Evolutionary conservation across 352 stramenopile genomes (phyloP).

Genomic region (Pythium dissotocum): DNA sequence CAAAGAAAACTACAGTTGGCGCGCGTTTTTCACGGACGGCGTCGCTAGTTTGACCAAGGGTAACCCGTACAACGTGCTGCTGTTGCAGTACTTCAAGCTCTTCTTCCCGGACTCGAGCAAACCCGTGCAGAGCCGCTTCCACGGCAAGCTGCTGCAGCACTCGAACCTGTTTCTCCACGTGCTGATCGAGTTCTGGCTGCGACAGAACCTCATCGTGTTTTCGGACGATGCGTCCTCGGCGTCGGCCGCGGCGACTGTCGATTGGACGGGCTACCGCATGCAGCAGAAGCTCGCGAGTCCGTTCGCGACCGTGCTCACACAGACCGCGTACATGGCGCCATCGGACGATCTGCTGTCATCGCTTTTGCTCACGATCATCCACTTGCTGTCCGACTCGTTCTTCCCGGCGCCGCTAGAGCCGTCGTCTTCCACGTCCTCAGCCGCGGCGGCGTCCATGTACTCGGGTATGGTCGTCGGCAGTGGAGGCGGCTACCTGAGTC

Average conservation of each 20-base stretch:
- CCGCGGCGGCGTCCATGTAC: constrained; percentile 20
- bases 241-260: constrained; percentile 5
- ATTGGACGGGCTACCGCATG: constrained; percentile 28
- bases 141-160: constrained; percentile 73
- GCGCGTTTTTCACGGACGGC: constrained; percentile 68
- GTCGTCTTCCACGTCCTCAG: constrained; percentile 17
- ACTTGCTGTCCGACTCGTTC: constrained; percentile 81
- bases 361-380: constrained; percentile 78
- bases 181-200: constrained; percentile 87
- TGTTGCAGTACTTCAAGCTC: constrained; percentile 79
- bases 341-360: constrained; percentile 84
- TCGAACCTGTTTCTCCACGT: constrained; percentile 85
- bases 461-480: constrained; percentile 36
- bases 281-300: constrained; percentile 52
- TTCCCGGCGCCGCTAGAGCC: constrained; percentile 58
- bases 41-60: constrained; percentile 60
- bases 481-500: constrained; percentile 66
- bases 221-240: constrained; percentile 49
- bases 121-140: constrained; percentile 72
- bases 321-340: constrained; percentile 82
- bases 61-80: constrained; percentile 84
- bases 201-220: constrained; percentile 88
- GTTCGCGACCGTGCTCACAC: constrained; percentile 75
- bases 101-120: constrained; percentile 71
- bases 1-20: constrained; percentile 66